Evolutionary conservation across 345 rosid species (phyloP), one percentile per base, ranked within the genome.

Genomic region (Boechera divaricarpa): DNA sequence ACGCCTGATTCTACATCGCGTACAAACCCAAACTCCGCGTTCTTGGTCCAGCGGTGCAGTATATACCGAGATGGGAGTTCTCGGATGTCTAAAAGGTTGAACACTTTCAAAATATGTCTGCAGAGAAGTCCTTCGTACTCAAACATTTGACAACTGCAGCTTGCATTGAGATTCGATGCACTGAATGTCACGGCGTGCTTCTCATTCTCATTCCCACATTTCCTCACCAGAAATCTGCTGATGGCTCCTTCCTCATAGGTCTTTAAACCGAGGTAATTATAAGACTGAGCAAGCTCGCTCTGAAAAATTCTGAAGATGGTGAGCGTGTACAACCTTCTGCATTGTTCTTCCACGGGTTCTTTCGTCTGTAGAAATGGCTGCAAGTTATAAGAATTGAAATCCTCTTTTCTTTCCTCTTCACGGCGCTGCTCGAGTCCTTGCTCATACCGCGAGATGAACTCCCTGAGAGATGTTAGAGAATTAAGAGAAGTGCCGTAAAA

Each of bases 71-170:
- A 72, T 2, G 97, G 98, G 57, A 94, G 79, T 75, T 94, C 98
- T 74, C 85, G 77, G 15, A 91, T 74, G 57, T 85, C 88, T 77
- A 94, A 74, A 60, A 88, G 74, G 51, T 86, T 86, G 79, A 91
- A 90, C 74, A 94, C 87, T 79, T 88, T 90, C 79, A 91, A 78
- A 41, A 86, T 74, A 79, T 94, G 98, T 69, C 94, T 86, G 63
- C 98, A 91, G 44, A 94, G 82, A 51, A 91, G 72, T 18, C 98
- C 98, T 81, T 87, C 91, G 57, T 85, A 89, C 83, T 94, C 98
- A 73, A 94, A 94, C 98, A 91, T 89, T 62, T 85, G 96, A 75
- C 98, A 94, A 74, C 96, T 84, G 61, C 97, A 90, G 69, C 87
- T 85, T 55, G 82, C 86, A 67, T 80, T 83, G 28, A 86, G 83